Evolutionary conservation across 352 stramenopile genomes (phyloP), one percentile per base, ranked within the genome.

Genomic region (Globisporangium parvum): DNA sequence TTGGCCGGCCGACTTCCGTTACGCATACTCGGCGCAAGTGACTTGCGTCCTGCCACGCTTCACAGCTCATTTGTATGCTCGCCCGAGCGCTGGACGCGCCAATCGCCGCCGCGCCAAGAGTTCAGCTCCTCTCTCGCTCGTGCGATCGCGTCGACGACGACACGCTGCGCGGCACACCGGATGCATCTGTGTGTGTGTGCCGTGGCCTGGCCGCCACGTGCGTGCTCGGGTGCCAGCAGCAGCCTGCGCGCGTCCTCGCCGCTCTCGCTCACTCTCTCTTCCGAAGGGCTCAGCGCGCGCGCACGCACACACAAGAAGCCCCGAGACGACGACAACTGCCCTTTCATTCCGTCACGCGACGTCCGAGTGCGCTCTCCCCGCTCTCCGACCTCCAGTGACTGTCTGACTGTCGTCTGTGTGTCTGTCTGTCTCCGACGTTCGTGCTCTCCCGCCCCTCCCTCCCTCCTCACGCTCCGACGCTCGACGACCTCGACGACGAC

Each of bases 221-320:
- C 41, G 41, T 28, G 41, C 41, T n/a, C n/a, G n/a, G n/a, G n/a
- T n/a, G n/a, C 31, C 31, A 37, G 31, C 6, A 37, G 31, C 31
- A 37, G 18, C 26, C 10, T 23, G 41, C 41, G 41, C 31, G 35
- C 35, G 18, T 35, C 15, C 50, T 49, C 46, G 41, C 0, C 41
- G 28, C 53, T 62, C 56, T 0, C 41, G 28, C 53, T 62, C 56
- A 62, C 56, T 62, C 56, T 62, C 56, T 57, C 56, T 62, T 62
- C 56, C 50, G 48, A 40, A 62, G 56, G 28, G 56, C 54, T 47
- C 56, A 62, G 56, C 49, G 47, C 56, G 26, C 56, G 49, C 45
- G 39, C 24, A 26, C 37, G 24, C n/a, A 26, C 3, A 14, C 17
- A 23, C 46, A 14, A 14, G 20, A 49, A 31, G 20, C 20, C 44